A percentile compares a stretch with the other conserved stretches of the same genome.
phyloP scores from a whole-genome alignment of 2,329 filamentous ascomycete species.

The Huntiella omanensis region DNA sequence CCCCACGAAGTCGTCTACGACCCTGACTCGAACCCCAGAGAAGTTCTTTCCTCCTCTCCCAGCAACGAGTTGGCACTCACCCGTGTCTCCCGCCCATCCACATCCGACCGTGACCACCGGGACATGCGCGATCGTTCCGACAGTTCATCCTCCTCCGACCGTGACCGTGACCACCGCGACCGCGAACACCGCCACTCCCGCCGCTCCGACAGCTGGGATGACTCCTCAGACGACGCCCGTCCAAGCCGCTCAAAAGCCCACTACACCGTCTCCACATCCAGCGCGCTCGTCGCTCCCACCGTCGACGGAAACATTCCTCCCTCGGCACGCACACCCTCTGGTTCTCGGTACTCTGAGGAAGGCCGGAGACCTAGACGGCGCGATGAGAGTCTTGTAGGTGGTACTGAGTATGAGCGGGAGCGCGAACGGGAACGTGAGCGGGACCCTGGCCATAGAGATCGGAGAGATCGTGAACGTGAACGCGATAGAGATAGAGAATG shows the following conservation, averaged over 20 bases:
- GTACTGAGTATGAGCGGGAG: background rate
- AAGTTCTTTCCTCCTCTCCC: constrained; percentile 21
- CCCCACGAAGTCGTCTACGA: constrained; percentile 37
- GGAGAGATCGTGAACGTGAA: constrained; percentile 21
- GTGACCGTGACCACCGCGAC: constrained; percentile 12
- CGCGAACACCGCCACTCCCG: constrained; percentile 10
- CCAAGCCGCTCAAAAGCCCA: constrained; percentile 12
- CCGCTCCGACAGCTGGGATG: constrained; percentile 10
- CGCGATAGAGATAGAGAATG: constrained; percentile 24
- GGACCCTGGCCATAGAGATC: constrained; percentile 13
- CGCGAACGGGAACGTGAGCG: constrained; percentile 11
- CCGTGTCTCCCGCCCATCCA: constrained; percentile 4
- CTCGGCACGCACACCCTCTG: constrained; percentile 4
- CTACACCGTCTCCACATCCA: constrained; percentile 11
- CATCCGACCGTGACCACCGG: constrained; percentile 8
- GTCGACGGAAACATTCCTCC: constrained; percentile 7
- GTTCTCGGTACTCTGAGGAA: constrained; percentile 13
- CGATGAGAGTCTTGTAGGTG: background rate
- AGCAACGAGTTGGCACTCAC: constrained; percentile 11
- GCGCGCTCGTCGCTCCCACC: no score
- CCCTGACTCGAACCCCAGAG: constrained; percentile 23
- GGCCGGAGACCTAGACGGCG: constrained; percentile 15
- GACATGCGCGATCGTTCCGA: background rate
- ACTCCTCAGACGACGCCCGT: constrained; percentile 17
- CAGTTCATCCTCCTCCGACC: constrained; percentile 5